phyloP scores from a whole-genome alignment of 2,329 filamentous ascomycete genomes.

The Penicillium sp. region DNA sequence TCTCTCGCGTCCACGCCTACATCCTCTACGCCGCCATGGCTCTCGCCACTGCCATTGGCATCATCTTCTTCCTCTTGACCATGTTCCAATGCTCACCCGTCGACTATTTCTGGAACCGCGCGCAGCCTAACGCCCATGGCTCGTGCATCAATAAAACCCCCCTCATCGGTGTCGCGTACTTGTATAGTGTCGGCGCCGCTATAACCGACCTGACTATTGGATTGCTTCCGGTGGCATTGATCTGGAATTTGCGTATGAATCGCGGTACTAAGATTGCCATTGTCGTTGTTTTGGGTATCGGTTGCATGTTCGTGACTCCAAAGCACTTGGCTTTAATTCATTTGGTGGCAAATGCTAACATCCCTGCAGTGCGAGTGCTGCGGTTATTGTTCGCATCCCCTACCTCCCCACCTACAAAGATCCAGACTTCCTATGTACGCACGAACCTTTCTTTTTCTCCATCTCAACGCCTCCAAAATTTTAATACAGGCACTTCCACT shows the following conservation, averaged over 20 bases:
- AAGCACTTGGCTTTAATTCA: neutral
- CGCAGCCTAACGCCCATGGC: conserved; percentile 26
- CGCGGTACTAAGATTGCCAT: conserved; percentile 52
- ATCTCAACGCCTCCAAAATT: neutral
- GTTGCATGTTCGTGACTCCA: conserved; percentile 45
- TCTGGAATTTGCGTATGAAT: conserved; percentile 58
- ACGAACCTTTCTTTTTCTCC: neutral
- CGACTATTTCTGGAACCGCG: conserved; percentile 49
- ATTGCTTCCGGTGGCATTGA: conserved; percentile 54
- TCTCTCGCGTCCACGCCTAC: conserved; percentile 46
- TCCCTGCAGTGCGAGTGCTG: conserved; percentile 26
- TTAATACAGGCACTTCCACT: conserved; percentile 11
- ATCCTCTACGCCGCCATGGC: conserved; percentile 49
- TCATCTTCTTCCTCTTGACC: conserved; percentile 51
- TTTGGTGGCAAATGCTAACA: conserved; percentile 18
- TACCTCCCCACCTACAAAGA: conserved; percentile 22
- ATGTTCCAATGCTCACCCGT: conserved; percentile 54
- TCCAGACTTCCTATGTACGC: conserved; percentile 28
- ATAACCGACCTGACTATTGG: conserved; percentile 54
- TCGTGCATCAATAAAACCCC: conserved; percentile 46
- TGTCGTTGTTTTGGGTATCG: conserved; percentile 54
- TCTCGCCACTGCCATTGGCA: conserved; percentile 44
- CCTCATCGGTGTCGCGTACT: conserved; percentile 53
- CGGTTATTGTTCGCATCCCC: conserved; percentile 29
- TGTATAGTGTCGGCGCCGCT: conserved; percentile 49